Conservation (phyloP, 176 grass and related monocot genomes). For the Juncus inflexus region DNA sequence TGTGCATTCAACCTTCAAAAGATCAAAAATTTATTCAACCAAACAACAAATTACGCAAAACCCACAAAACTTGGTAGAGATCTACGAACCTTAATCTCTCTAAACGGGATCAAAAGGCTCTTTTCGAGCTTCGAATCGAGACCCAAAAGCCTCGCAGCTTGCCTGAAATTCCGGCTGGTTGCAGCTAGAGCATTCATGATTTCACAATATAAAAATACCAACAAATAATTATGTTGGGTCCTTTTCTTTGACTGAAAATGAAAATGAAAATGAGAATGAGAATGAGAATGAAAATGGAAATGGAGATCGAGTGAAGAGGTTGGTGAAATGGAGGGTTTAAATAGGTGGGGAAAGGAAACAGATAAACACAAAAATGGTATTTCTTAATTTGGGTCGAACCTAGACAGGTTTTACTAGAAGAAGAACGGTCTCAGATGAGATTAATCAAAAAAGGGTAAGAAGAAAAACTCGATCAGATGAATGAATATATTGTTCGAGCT, state of each 20-base stretch:
- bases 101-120: conserved; percentile 77
- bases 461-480: background rate
- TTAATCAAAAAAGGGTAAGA: background rate
- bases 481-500: background rate
- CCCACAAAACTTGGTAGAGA: background rate
- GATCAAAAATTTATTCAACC: conserved; percentile 1
- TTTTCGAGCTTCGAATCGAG: conserved; percentile 87
- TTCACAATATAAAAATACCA: conserved; percentile 42
- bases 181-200: conserved; percentile 85
- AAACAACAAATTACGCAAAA: background rate
- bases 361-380: conserved; percentile 15
- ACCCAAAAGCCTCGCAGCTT: conserved; percentile 58
- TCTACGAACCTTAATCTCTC: conserved; percentile 63
- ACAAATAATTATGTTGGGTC: background rate
- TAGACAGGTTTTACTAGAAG: background rate
- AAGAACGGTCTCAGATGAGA: background rate
- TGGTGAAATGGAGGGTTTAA: conserved; percentile 28
- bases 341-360: conserved; percentile 29
- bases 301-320: conserved; percentile 13
- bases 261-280: conserved; percentile 11
- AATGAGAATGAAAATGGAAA: conserved; percentile 8
- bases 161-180: conserved; percentile 79
- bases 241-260: conserved; percentile 20
- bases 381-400: background rate
- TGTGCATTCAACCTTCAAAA: conserved; percentile 84